These are phyloP conservation scores for Yamadazyma diddensiae DNA, from an alignment of 1,139 yeast genomes.

Conservation along the genomic window DNA sequence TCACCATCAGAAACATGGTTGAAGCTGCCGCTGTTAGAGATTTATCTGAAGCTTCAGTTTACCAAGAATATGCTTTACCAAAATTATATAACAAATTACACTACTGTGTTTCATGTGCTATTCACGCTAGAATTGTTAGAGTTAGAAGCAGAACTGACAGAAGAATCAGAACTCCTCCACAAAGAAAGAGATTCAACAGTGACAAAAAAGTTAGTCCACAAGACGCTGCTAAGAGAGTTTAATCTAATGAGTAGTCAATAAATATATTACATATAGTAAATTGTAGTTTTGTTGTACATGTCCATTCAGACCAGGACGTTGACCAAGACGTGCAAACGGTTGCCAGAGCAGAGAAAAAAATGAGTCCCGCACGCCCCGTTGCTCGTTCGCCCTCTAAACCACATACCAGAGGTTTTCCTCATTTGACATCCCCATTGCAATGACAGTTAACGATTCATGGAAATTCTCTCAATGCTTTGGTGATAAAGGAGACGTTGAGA, in stretches of 20 bases:
- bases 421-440: constrained; percentile 1
- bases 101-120: constrained; percentile 99
- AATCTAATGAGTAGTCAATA: constrained; percentile 8
- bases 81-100: constrained; percentile 99
- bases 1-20: constrained; percentile 99
- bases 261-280: constrained; percentile 1
- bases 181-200: constrained; percentile 97
- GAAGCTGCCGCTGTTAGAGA: constrained; percentile 99
- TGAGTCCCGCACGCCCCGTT: background rate
- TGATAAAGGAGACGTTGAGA: constrained; percentile 95
- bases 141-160: constrained; percentile 99
- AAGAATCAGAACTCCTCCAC: constrained; percentile 98
- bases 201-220: constrained; percentile 96
- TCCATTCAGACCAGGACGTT: too few relatives aligned
- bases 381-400: constrained; percentile 9
- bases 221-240: constrained; percentile 95
- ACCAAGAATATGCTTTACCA: constrained; percentile 99
- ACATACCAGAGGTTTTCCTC: too few relatives aligned
- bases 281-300: background rate
- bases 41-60: constrained; percentile 98
- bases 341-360: too few relatives aligned
- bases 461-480: constrained; percentile 94
- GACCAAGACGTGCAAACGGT: too few relatives aligned
- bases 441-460: constrained; percentile 40
- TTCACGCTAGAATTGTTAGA: constrained; percentile 99